A percentile compares a stretch with the other conserved stretches of the same genome.
phyloP scores from a whole-genome alignment of 1,284 basidiomycete genomes.

The Pseudozyma sp. region DNA sequence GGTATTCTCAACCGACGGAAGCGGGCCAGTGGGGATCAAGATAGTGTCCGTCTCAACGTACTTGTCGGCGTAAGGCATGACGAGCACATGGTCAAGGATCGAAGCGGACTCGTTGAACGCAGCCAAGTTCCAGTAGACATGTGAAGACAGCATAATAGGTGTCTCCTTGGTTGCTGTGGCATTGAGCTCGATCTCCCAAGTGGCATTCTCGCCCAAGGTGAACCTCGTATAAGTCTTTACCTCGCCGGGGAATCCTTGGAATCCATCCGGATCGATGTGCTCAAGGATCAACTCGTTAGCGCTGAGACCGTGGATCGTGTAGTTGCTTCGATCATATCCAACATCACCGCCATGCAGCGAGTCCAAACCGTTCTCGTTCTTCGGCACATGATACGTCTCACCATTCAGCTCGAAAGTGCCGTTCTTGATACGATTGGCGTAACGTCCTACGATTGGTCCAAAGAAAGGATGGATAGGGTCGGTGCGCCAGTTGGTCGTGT shows the following conservation, averaged over 20 bases:
- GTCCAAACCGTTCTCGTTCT: constrained; percentile 51
- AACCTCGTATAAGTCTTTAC: constrained; percentile 48
- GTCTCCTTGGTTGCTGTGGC: constrained; percentile 49
- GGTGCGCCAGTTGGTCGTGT: constrained; percentile 62
- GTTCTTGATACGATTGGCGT: constrained; percentile 66
- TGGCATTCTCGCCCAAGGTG: constrained; percentile 37
- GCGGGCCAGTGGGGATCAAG: constrained; percentile 57
- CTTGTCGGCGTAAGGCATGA: constrained; percentile 59
- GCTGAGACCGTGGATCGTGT: constrained; percentile 38
- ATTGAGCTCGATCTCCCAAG: constrained; percentile 54
- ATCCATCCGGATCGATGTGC: constrained; percentile 57
- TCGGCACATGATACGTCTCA: constrained; percentile 42
- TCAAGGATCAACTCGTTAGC: constrained; percentile 49
- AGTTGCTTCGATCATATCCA: constrained; percentile 61
- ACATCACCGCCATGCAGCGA: constrained; percentile 64
- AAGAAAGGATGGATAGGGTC: constrained; percentile 65
- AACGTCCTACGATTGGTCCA: constrained; percentile 60
- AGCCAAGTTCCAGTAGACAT: constrained; percentile 66
- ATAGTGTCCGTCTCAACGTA: constrained; percentile 54
- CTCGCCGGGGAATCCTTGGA: constrained; percentile 63
- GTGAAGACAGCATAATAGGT: constrained; percentile 64
- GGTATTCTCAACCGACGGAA: constrained; percentile 47
- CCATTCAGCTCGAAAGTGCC: constrained; percentile 61
- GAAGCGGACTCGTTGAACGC: constrained; percentile 50
- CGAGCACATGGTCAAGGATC: constrained; percentile 55